Evolutionary conservation across 352 stramenopile species (phyloP), one percentile per base, ranked within the genome.

Genomic region (Globisporangium orthogonon): DNA sequence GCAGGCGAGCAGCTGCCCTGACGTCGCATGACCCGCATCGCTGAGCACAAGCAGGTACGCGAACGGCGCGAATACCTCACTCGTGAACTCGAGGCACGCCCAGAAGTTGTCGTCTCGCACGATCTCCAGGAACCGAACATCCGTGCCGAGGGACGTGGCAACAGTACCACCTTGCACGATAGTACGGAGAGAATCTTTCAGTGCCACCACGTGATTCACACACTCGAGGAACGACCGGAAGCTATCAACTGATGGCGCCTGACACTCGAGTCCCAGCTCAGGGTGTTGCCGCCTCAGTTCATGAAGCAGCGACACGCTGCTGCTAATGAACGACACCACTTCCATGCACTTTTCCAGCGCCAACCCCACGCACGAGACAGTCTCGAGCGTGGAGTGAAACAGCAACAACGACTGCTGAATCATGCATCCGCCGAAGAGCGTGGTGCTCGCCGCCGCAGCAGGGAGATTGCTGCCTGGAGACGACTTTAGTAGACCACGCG

Each of bases 371-470:
- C 58, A 52, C 47, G 64, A 35, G 49, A 70, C 41, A 15, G 55
- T 60, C 31, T 67, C 52, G n/a, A 70, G 44, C 46, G 39, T 56
- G 41, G 64, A 60, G 11, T 44, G 60, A 29, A 70, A 55, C 23
- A 70, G 41, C 33, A 67, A 52, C 40, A 70, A 48, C 47, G 60
- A 62, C 28, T 67, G 64, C 30, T 79, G 68, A 54, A 73, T 67
- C 57, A 79, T 66, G 28, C 71, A 79, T 3, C 65, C 59, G 28
- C 57, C 52, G 0, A 63, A 17, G 29, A 62, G 57, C 41, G 41
- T 40, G 17, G 23, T 13, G 30, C 4, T 30, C 7, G 44, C 35
- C 18, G 1, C 15, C 29, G 11, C 30, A 18, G 23, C 10, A 18
- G 15, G 31, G 13, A 37, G 33, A 37, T 9, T 1, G 33, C 6